A percentile compares a stretch with the other conserved stretches of the same genome.
Conservation (phyloP, 768 basidiomycete species). For the Hortiboletus flavorubellus region DNA sequence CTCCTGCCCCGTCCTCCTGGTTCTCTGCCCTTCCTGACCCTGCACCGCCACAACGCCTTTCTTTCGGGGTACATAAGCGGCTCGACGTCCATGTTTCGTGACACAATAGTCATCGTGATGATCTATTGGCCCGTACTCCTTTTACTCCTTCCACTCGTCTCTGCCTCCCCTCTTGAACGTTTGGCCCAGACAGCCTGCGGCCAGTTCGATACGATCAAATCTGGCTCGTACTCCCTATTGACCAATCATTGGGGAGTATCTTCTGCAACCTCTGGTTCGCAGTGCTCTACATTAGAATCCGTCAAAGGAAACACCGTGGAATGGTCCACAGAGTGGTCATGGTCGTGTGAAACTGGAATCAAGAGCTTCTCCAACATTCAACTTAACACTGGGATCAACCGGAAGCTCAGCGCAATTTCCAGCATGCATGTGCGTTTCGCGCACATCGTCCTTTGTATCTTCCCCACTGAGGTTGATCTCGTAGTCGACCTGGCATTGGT, state of each 20-base stretch:
- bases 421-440: constrained; percentile 49
- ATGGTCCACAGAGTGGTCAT: constrained; percentile 54
- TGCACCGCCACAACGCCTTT: too few relatives aligned
- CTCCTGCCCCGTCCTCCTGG: too few relatives aligned
- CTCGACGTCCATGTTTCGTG: neutral
- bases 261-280: constrained; percentile 44
- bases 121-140: constrained; percentile 10
- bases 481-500: constrained; percentile 58
- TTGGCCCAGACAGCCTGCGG: constrained; percentile 30
- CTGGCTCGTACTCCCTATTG: constrained; percentile 46
- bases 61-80: constrained; percentile 12
- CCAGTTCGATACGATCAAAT: constrained; percentile 49
- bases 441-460: neutral
- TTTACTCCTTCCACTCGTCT: constrained; percentile 23
- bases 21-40: too few relatives aligned
- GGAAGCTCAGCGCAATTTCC: constrained; percentile 49
- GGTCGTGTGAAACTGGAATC: constrained; percentile 49
- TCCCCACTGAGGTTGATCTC: neutral
- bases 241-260: constrained; percentile 46
- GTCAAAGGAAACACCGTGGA: constrained; percentile 39
- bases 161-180: neutral
- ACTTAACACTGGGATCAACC: constrained; percentile 48
- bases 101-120: constrained; percentile 5
- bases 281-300: constrained; percentile 47
- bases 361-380: constrained; percentile 64